A percentile compares a stretch with the other conserved stretches of the same genome.
Evolutionary conservation across 768 basidiomycete genomes (phyloP).

Genomic region (Tephrocybe sp.): DNA sequence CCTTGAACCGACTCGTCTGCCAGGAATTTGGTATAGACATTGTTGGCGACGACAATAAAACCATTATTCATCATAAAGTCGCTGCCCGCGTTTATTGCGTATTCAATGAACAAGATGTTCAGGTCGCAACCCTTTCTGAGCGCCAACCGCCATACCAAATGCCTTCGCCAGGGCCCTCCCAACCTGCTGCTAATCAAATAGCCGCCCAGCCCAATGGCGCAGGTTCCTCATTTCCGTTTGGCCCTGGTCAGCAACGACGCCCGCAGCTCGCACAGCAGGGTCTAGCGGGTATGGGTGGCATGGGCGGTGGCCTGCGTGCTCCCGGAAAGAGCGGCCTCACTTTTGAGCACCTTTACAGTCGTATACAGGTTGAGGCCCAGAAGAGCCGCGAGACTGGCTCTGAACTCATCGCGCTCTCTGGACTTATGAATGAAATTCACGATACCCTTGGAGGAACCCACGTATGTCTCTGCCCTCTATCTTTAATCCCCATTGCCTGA

Average conservation of each 20-base stretch:
- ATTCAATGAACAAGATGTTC: slow-evolving; percentile 81
- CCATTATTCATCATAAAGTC: slow-evolving; percentile 97
- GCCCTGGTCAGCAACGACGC: slow-evolving; percentile 44
- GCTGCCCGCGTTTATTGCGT: slow-evolving; percentile 92
- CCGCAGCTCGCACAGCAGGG: slow-evolving; percentile 58
- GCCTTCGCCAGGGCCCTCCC: slow-evolving; percentile 14
- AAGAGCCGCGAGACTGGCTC: slow-evolving; percentile 92
- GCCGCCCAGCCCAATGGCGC: slow-evolving; percentile 14
- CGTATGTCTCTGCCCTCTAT: slow-evolving; percentile 41
- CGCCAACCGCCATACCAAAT: slow-evolving; percentile 29
- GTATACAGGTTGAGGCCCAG: slow-evolving; percentile 90
- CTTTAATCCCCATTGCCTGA: neutral
- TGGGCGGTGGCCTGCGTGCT: slow-evolving; percentile 66
- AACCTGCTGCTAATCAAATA: slow-evolving; percentile 15
- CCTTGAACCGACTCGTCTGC: slow-evolving; percentile 2
- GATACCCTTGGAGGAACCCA: slow-evolving; percentile 84
- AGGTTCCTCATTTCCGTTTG: slow-evolving; percentile 23
- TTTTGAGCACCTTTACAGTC: slow-evolving; percentile 88
- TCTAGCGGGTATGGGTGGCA: slow-evolving; percentile 70
- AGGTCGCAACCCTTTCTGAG: slow-evolving; percentile 67
- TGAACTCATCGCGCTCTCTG: slow-evolving; percentile 75
- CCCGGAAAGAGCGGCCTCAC: slow-evolving; percentile 85
- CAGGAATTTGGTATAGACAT: slow-evolving; percentile 99
- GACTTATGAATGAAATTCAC: slow-evolving; percentile 86
- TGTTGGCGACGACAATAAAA: slow-evolving; percentile 96